These are phyloP conservation scores for Coccomyxa sp. DNA, from an alignment of 139 green algal species.

Conservation along the genomic window DNA sequence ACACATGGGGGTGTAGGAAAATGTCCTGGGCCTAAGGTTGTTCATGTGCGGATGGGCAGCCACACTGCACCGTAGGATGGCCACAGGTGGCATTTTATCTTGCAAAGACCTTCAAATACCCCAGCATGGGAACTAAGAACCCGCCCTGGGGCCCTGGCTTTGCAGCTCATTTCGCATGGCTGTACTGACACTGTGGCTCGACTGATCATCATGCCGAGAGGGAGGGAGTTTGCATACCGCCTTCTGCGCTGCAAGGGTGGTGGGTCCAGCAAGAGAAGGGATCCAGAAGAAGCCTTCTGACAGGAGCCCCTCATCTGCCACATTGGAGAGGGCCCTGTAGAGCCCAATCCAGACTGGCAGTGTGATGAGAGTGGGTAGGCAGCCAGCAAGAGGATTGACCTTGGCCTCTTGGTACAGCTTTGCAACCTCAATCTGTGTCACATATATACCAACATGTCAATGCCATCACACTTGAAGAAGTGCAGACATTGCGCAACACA, in stretches of 20 bases:
- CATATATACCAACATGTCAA: not conserved
- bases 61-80: not conserved
- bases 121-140: not conserved
- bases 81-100: not conserved
- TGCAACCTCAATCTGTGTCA: slow-evolving; percentile 77
- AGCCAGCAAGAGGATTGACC: slow-evolving; percentile 92
- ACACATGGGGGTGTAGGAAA: not conserved
- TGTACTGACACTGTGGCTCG: not conserved
- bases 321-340: slow-evolving; percentile 90
- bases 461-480: not conserved
- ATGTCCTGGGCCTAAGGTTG: not conserved
- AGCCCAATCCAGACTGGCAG: slow-evolving; percentile 94
- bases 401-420: slow-evolving; percentile 88
- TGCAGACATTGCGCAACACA: not conserved
- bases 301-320: slow-evolving; percentile 81
- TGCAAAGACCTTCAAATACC: not conserved
- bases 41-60: not conserved
- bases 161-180: not conserved
- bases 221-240: slow-evolving; percentile 12
- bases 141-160: not conserved
- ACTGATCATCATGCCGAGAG: not conserved
- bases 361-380: slow-evolving; percentile 87
- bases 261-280: slow-evolving; percentile 81
- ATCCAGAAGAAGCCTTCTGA: slow-evolving; percentile 94
- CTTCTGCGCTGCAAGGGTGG: slow-evolving; percentile 36